These are phyloP conservation scores for Pholiota adiposa DNA, from an alignment of 1,284 basidiomycete genomes.

Conservation along the genomic window DNA sequence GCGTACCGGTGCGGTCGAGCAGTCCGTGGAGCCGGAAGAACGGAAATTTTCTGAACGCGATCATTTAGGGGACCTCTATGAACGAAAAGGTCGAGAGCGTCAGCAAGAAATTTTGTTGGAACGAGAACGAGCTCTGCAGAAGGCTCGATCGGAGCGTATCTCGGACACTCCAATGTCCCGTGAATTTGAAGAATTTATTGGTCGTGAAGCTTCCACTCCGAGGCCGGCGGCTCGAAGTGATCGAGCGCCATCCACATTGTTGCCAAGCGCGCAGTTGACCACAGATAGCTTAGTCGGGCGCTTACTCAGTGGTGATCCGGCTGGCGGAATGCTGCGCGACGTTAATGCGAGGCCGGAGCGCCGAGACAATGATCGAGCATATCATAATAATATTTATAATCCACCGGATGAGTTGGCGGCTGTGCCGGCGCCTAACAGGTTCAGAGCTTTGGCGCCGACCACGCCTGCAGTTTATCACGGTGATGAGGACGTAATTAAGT, in stretches of 20 bases:
- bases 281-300: slow-evolving; percentile 8
- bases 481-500: slow-evolving; percentile 17
- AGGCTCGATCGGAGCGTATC: background rate
- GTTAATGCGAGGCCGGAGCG: background rate
- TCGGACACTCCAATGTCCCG: slow-evolving; percentile 10
- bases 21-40: background rate
- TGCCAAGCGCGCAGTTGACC: slow-evolving; percentile 5
- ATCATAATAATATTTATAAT: background rate
- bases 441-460: slow-evolving; percentile 10
- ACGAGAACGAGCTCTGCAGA: background rate
- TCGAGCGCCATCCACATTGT: background rate
- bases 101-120: background rate
- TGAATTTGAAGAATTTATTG: slow-evolving; percentile 8
- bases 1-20: background rate
- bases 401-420: background rate
- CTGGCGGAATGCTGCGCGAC: background rate
- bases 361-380: background rate
- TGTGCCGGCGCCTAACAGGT: background rate
- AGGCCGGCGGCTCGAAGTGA: background rate
- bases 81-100: background rate
- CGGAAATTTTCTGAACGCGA: background rate
- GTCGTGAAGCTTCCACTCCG: background rate
- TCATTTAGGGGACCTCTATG: background rate
- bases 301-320: background rate
- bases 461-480: slow-evolving; percentile 14